These are phyloP conservation scores for Botrytis galanthina DNA, from an alignment of 2,329 filamentous ascomycete genomes.

Conservation along the genomic window DNA sequence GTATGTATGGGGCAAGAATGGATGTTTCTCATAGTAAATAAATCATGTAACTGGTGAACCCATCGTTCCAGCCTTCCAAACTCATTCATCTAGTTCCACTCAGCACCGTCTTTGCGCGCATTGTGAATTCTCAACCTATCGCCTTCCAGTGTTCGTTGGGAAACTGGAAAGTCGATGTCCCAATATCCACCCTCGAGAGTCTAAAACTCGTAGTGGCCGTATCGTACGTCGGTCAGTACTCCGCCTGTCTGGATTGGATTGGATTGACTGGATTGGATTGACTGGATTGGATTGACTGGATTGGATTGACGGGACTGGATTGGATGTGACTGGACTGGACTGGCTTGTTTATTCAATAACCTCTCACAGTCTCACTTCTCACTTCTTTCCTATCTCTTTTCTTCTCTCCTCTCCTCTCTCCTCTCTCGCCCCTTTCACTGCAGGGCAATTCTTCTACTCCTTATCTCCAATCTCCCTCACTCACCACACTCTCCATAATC, in stretches of 20 bases:
- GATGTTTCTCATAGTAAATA: not conserved
- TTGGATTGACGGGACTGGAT: not conserved
- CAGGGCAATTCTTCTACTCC: not conserved
- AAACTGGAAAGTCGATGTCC: not conserved
- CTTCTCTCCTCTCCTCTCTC: not conserved
- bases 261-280: not conserved
- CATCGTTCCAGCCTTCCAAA: not conserved
- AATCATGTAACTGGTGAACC: not conserved
- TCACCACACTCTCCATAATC: not conserved
- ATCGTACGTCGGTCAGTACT: not conserved
- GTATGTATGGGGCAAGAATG: not conserved
- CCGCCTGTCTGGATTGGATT: not conserved
- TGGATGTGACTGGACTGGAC: not conserved
- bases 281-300: not conserved
- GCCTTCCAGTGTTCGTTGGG: not conserved
- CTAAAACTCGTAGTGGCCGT: not conserved
- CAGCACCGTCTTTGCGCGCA: not conserved
- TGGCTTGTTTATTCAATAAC: not conserved
- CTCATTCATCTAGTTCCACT: not conserved
- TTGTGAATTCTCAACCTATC: not conserved
- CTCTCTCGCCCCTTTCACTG: not conserved
- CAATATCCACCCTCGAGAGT: not conserved
- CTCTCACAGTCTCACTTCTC: not conserved
- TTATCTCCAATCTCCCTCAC: not conserved
- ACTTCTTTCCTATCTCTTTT: not conserved